Evolutionary conservation across 345 rosid genomes (phyloP).

Genomic region (Eutrema yunnanense): DNA sequence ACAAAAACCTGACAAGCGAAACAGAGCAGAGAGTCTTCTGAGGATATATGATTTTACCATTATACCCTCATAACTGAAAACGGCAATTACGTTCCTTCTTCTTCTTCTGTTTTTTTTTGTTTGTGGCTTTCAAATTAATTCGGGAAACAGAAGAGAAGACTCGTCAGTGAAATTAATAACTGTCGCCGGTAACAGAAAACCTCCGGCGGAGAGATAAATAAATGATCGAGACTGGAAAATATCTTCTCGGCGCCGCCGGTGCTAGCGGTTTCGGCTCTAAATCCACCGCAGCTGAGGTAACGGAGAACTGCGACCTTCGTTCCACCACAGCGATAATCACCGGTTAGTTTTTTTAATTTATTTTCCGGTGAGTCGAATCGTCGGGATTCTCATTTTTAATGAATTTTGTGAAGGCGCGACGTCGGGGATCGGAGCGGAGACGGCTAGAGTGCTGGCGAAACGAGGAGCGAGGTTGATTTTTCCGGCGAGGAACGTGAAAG

Average conservation of each 20-base stretch:
- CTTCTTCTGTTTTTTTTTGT: not conserved
- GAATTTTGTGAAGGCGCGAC: slow-evolving; percentile 60
- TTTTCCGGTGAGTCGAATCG: not conserved
- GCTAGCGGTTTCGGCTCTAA: slow-evolving; percentile 84
- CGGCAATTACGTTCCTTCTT: slow-evolving; percentile 22
- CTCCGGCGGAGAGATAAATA: slow-evolving; percentile 28
- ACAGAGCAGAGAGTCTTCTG: not conserved
- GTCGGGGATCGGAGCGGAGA: slow-evolving; percentile 97
- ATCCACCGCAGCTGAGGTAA: slow-evolving; percentile 81
- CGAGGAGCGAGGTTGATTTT: slow-evolving; percentile 72
- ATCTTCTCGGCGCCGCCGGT: slow-evolving; percentile 76
- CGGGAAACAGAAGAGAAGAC: not conserved
- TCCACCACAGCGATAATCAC: slow-evolving; percentile 80
- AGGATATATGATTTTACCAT: not conserved
- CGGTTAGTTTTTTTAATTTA: slow-evolving; percentile 36
- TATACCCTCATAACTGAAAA: slow-evolving; percentile 23
- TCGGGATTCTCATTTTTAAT: not conserved
- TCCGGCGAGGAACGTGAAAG: slow-evolving; percentile 74
- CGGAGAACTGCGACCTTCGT: slow-evolving; percentile 53
- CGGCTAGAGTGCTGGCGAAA: slow-evolving; percentile 77
- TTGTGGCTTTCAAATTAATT: slow-evolving; percentile 1
- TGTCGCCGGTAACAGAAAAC: slow-evolving; percentile 7
- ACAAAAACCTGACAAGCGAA: slow-evolving; percentile 34
- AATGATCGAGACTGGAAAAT: slow-evolving; percentile 72
- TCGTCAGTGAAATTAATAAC: not conserved